Evolutionary conservation across 345 rosid species (phyloP), one percentile per base, ranked within the genome.

Genomic region (Kernera saxatilis): DNA sequence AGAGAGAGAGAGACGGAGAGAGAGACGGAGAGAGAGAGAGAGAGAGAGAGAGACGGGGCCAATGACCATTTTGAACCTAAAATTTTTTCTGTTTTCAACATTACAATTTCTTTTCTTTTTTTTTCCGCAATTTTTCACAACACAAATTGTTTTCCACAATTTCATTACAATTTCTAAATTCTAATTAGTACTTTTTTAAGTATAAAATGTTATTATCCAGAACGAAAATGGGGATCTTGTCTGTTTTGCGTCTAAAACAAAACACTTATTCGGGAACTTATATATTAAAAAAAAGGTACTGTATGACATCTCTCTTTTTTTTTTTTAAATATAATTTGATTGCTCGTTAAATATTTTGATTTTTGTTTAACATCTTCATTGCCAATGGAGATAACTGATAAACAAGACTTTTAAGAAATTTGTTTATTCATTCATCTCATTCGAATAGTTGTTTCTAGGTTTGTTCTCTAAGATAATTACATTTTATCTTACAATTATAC

Each of bases 211-310:
- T 39, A 37, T 48, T 43, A 27, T 54, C 75, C 19, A n/a, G n/a
- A 27, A 43, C 37, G 12, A 18, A 64, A 72, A 64, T 64, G 23
- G 30, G 64, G 70, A 44, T 54, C 30, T 32, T 64, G 70, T 72
- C 70, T 53, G 33, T 62, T 26, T 26, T 60, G 43, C 48, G 43
- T 60, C 30, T 23, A 37, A 13, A 15, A 46, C 29, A 18, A 58
- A 57, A 69, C 48, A 37, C 19, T 46, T 48, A 43, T 53, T 29
- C 44, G 17, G 8, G 44, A 9, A 13, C 41, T 54, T 44, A 1
- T 29, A 8, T 13, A n/a, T 19, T 4, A 5, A 15, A 35, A 19
- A 2, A n/a, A n/a, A n/a, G n/a, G n/a, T n/a, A n/a, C n/a, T n/a
- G n/a, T n/a, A n/a, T 10, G 45, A 23, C 35, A n/a, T 35, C 11